These are phyloP conservation scores for Cymbopogon citratus DNA, from an alignment of 176 grass and related monocot genomes.

Conservation along the genomic window DNA sequence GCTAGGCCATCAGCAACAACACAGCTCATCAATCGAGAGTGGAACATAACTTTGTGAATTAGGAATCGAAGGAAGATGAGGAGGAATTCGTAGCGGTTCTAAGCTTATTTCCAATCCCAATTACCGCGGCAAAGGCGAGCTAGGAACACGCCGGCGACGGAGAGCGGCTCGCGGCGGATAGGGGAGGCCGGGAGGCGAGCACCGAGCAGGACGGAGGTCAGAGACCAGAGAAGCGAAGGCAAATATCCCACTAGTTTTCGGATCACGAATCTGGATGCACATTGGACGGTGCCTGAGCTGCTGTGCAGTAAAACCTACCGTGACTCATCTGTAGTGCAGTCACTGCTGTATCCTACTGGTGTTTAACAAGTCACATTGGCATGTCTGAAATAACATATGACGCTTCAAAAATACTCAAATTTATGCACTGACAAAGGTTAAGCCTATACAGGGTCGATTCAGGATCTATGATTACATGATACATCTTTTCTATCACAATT, in stretches of 20 bases:
- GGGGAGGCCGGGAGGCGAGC: neutral
- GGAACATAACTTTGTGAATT: neutral
- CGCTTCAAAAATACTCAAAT: neutral
- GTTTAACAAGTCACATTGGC: neutral
- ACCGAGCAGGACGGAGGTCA: neutral
- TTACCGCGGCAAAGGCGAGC: neutral
- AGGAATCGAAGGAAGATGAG: neutral
- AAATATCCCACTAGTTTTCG: neutral
- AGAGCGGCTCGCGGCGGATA: neutral
- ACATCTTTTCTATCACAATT: slow-evolving; percentile 4
- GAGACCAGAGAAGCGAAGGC: neutral
- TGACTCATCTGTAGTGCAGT: neutral
- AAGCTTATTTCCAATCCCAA: neutral
- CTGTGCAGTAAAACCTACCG: neutral
- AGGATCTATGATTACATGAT: neutral
- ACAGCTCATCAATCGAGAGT: neutral
- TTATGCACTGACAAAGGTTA: neutral
- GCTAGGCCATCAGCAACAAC: slow-evolving; percentile 3
- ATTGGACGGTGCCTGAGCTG: neutral
- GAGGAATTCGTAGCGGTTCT: neutral
- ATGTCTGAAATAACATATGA: neutral
- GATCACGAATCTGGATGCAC: neutral
- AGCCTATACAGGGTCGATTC: neutral
- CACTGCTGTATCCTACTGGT: neutral
- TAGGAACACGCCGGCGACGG: neutral